phyloP scores from a whole-genome alignment of 371 early-diverging fungal species.

The Neoconidiobolus thromboides region DNA sequence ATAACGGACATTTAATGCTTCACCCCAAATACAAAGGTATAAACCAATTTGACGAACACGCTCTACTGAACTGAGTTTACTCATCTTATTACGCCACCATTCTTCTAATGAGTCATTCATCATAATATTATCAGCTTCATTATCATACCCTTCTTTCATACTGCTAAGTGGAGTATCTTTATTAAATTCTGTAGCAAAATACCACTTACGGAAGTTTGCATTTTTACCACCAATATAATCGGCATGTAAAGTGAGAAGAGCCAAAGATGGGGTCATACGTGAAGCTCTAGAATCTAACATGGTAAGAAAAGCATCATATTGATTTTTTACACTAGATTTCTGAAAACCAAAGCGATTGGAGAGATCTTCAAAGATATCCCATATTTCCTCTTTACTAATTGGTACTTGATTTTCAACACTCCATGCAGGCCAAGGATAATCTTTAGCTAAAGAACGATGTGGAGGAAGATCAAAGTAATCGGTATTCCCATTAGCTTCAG shows the following conservation, averaged over 20 bases:
- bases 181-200: constrained; percentile 62
- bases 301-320: constrained; percentile 51
- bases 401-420: constrained; percentile 31
- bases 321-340: constrained; percentile 50
- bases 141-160: constrained; percentile 10
- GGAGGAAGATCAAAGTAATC: background rate
- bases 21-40: constrained; percentile 74
- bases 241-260: constrained; percentile 57
- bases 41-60: constrained; percentile 55
- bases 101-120: constrained; percentile 29
- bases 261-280: constrained; percentile 49
- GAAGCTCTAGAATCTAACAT: constrained; percentile 74
- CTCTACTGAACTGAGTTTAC: constrained; percentile 41
- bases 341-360: constrained; percentile 63
- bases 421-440: constrained; percentile 52
- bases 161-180: constrained; percentile 26
- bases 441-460: background rate
- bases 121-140: constrained; percentile 14
- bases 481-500: background rate
- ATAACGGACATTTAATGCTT: constrained; percentile 59
- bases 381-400: constrained; percentile 36
- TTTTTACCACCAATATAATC: constrained; percentile 74
- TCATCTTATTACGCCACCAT: constrained; percentile 51
- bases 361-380: constrained; percentile 37
- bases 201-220: constrained; percentile 74